These are phyloP conservation scores for Naumovozyma baii DNA, from an alignment of 805 yeast genomes.

Conservation along the genomic window DNA sequence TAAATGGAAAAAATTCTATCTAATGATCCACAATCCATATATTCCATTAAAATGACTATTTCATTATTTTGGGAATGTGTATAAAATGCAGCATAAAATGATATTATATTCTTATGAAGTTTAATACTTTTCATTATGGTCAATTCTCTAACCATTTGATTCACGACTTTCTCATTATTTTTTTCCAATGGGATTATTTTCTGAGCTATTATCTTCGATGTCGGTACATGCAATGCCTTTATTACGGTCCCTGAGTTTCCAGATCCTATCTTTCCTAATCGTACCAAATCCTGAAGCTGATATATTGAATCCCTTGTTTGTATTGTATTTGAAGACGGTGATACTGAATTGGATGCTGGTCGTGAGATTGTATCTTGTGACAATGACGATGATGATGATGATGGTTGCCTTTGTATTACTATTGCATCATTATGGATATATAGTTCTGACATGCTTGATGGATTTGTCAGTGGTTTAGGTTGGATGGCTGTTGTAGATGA, in stretches of 20 bases:
- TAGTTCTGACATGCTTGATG: too few relatives aligned
- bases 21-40: conserved; percentile 87
- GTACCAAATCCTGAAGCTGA: conserved; percentile 58
- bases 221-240: conserved; percentile 81
- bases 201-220: conserved; percentile 81
- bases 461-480: too few relatives aligned
- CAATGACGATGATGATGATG: neutral
- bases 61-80: conserved; percentile 43
- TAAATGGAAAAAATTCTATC: conserved; percentile 59
- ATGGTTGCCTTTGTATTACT: neutral
- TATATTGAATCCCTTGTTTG: conserved; percentile 14
- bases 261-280: conserved; percentile 70
- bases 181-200: conserved; percentile 81
- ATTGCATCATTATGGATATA: neutral
- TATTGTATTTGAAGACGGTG: neutral
- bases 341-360: neutral
- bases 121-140: conserved; percentile 86
- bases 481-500: neutral
- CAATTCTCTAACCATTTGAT: conserved; percentile 77
- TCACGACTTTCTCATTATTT: conserved; percentile 35
- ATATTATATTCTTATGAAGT: conserved; percentile 67
- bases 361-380: neutral
- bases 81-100: conserved; percentile 84
- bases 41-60: conserved; percentile 89
- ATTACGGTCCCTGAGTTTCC: conserved; percentile 93